Percentiles rank a stretch among this genome's conserved stretches.
Evolutionary conservation across 352 stramenopile species (phyloP).

Genomic region (Phytophthora pistaciae): DNA sequence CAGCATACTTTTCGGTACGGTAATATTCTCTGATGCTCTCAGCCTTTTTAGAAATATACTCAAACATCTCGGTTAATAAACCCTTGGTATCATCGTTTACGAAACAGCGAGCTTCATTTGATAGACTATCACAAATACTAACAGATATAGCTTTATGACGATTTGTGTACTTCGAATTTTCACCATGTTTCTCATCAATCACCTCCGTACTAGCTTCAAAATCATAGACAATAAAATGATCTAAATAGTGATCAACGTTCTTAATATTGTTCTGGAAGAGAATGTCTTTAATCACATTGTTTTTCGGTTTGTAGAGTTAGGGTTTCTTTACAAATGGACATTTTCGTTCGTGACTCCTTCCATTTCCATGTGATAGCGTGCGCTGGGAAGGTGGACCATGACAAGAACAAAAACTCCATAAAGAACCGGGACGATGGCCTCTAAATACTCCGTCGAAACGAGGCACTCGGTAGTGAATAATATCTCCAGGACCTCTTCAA

Average conservation of each 20-base stretch:
- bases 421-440: background rate
- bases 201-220: background rate
- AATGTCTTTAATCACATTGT: too few species aligned
- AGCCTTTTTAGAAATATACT: background rate
- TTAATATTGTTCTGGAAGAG: too few species aligned
- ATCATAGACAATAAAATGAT: conserved; percentile 30
- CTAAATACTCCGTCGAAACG: conserved; percentile 2
- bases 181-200: background rate
- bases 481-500: background rate
- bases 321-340: too few species aligned
- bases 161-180: background rate
- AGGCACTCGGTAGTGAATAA: conserved; percentile 7
- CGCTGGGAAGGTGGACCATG: background rate
- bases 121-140: background rate
- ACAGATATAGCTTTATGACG: background rate
- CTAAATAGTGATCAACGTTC: conserved; percentile 12
- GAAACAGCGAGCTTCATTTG: background rate
- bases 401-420: background rate
- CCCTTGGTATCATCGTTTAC: background rate
- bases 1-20: background rate
- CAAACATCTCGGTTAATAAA: too few species aligned
- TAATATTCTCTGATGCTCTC: background rate
- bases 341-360: background rate
- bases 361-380: conserved; percentile 11
- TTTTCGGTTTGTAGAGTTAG: too few species aligned